Percentiles rank a stretch among this genome's conserved stretches.
Conservation (phyloP, 176 grass and related monocot genomes). For the Pharus latifolius region DNA sequence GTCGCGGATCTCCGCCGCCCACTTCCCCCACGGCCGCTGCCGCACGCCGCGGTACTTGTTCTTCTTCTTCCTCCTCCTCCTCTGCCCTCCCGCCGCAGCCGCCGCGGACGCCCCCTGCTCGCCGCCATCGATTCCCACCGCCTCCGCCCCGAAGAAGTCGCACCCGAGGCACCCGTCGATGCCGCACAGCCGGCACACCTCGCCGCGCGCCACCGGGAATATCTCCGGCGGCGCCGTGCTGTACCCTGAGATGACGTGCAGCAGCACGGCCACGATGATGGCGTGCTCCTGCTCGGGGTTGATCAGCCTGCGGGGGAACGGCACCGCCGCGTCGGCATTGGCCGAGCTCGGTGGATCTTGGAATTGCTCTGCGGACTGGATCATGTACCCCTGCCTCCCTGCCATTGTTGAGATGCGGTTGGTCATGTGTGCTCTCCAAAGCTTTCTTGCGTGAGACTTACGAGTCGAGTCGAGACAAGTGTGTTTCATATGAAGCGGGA, state of each 20-base stretch:
- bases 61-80: constrained; percentile 47
- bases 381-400: constrained; percentile 21
- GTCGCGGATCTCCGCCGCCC: constrained; percentile 96
- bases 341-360: constrained; percentile 13
- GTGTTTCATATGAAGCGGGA: too few relatives aligned
- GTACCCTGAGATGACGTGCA: constrained; percentile 63
- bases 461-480: too few relatives aligned
- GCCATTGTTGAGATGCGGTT: constrained; percentile 14
- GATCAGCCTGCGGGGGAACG: background rate
- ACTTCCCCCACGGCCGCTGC: constrained; percentile 91
- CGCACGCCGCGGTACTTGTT: constrained; percentile 84
- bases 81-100: background rate
- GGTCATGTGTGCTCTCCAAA: background rate
- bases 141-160: constrained; percentile 35
- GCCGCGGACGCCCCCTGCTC: background rate
- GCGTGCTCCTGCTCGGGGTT: constrained; percentile 34
- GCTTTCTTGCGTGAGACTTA: too few relatives aligned
- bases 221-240: constrained; percentile 34
- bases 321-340: background rate
- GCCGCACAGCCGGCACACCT: constrained; percentile 27
- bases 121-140: background rate
- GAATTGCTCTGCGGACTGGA: constrained; percentile 22
- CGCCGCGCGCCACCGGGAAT: background rate
- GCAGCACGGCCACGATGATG: constrained; percentile 55
- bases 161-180: constrained; percentile 64